These are phyloP conservation scores for Euclidium syriacum DNA, from an alignment of 345 rosid species.

Conservation along the genomic window DNA sequence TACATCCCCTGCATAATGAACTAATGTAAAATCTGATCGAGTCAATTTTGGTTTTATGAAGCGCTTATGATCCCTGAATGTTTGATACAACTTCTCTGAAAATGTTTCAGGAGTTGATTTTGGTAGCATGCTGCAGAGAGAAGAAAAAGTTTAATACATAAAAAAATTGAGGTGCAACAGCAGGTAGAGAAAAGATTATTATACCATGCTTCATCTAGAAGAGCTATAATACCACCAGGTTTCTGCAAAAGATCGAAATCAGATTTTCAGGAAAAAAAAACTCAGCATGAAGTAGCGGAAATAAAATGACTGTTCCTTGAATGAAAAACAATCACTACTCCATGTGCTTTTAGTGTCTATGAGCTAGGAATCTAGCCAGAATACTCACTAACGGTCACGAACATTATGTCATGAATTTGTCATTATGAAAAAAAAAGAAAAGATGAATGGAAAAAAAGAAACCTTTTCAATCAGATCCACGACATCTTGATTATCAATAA, in stretches of 20 bases:
- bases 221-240: constrained; percentile 83
- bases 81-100: constrained; percentile 77
- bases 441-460: constrained; percentile 8
- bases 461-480: constrained; percentile 95
- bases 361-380: constrained; percentile 7
- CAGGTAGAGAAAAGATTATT: constrained; percentile 12
- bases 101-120: constrained; percentile 88
- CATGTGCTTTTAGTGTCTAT: not conserved
- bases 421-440: not conserved
- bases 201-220: constrained; percentile 96
- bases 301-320: not conserved
- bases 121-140: constrained; percentile 73
- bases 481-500: constrained; percentile 85
- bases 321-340: not conserved
- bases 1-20: constrained; percentile 94
- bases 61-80: constrained; percentile 70
- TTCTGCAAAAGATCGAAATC: constrained; percentile 52
- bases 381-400: not conserved
- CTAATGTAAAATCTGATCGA: constrained; percentile 69
- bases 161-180: constrained; percentile 8
- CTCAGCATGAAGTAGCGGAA: not conserved
- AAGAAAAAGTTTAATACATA: constrained; percentile 14
- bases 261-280: not conserved
- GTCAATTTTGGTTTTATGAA: constrained; percentile 79
- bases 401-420: not conserved